Conservation (phyloP, 2,329 filamentous ascomycete genomes). For the Fusarium sp. region DNA sequence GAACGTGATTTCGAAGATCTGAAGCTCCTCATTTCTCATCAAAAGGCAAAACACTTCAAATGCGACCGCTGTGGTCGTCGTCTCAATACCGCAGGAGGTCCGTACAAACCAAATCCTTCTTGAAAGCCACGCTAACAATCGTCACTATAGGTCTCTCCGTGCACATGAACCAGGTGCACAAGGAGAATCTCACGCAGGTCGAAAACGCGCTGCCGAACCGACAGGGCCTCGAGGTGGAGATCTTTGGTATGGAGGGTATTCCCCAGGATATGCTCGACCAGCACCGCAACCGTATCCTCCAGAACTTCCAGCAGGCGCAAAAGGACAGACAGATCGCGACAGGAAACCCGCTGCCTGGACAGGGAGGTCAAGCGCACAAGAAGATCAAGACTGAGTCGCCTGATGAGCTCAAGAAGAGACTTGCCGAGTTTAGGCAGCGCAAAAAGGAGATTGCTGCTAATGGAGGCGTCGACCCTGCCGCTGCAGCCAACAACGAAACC, state of each 20-base stretch:
- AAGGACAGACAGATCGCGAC: conserved; percentile 85
- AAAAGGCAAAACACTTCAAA: conserved; percentile 99
- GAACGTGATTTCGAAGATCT: conserved; percentile 98
- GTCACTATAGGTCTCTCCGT: conserved; percentile 82
- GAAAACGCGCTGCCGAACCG: conserved; percentile 94
- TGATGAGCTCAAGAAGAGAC: conserved; percentile 83
- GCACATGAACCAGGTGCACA: conserved; percentile 99
- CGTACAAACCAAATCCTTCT: conserved; percentile 44
- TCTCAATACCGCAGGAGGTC: conserved; percentile 95
- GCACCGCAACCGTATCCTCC: conserved; percentile 88
- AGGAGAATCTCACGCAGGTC: conserved; percentile 87
- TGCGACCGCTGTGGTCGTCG: conserved; percentile 91
- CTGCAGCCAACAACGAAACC: conserved; percentile 58
- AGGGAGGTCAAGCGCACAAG: conserved; percentile 66
- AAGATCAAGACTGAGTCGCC: conserved; percentile 81
- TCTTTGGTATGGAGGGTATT: conserved; percentile 98
- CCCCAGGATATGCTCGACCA: conserved; percentile 86
- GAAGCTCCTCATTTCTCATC: conserved; percentile 96
- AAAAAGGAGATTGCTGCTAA: conserved; percentile 70
- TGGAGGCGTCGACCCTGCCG: conserved; percentile 59
- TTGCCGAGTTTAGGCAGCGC: conserved; percentile 82
- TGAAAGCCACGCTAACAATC: conserved; percentile 27
- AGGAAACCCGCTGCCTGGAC: conserved; percentile 84
- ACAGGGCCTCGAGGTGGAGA: conserved; percentile 89
- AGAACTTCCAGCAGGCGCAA: conserved; percentile 88